Evolutionary conservation across 78 protist species (phyloP), one percentile per base, ranked within the genome.

Genomic region (Creolimax fragrantissima): DNA sequence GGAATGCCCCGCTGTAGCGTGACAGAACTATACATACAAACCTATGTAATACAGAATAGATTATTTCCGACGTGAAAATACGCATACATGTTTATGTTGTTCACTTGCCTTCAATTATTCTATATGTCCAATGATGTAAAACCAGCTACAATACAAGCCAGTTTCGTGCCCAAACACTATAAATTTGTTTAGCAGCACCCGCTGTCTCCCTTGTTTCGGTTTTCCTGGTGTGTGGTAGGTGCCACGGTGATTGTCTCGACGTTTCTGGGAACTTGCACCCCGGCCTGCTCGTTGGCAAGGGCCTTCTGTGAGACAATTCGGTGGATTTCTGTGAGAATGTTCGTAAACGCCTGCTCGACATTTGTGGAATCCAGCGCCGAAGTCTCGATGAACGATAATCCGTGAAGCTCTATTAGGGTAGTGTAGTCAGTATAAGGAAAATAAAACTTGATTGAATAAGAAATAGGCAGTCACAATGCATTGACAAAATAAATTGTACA

Each of bases 301-400:
- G 35, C 86, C 86, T 83, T 83, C 37, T 83, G 86, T 6, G 86
- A 83, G 6, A 83, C 86, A 11, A 83, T 83, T 5, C 86, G 86
- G 86, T 83, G 35, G 86, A 83, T 83, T 41, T 83, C 86, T 83
- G 86, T 90, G 41, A 93, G 92, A 45, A 93, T 93, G 90, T 81
- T 93, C 42, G 58, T n/a, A 89, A 96, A 96, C 17, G 97, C 95
- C 44, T 45, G 84, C 92, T 95, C 95, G 44, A 96, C 97, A 93
- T 96, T 96, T 81, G 91, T 91, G 3, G 95, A 44, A 41, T 94
- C 96, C 35, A 96, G 85, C 5, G 97, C 97, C 2, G 96, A 94
- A 3, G 95, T 92, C 94, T 96, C 97, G 44, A 96, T 93, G 92
- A 93, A 94, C 3, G 93, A 45, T 74, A 95, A 93, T n/a, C 86